Evolutionary conservation across 1,284 basidiomycete genomes (phyloP), one percentile per base, ranked within the genome.

Genomic region (Rhodotorula sp.): DNA sequence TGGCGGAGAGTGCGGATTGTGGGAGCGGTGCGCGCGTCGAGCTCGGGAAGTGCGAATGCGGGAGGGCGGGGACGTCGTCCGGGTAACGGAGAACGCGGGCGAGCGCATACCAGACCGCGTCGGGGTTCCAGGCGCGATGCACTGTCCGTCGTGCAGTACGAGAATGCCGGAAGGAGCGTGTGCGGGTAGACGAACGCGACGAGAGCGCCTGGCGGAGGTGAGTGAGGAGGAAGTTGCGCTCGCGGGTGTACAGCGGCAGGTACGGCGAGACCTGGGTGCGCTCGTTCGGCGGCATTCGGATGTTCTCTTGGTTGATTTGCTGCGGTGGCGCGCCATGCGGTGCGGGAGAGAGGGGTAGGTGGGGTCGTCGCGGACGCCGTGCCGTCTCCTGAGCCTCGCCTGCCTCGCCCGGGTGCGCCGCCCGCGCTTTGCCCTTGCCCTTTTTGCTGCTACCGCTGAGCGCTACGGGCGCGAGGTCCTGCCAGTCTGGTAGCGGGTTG

Each of bases 171-270:
- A n/a, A 51, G 12, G 50, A 17, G n/a, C 50, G 50, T 13, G n/a
- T 21, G 56, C 56, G 37, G 2, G 37, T 12, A 19, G 34, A 10
- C 17, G 15, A 27, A 12, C 25, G 44, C 9, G 41, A 55, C 29
- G 56, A 36, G 37, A 68, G 61, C 0, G 67, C 60, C 5, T 53
- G 27, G 2, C 66, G 67, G 21, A 76, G 54, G 21, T 55, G 22
- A 15, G 68, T 32, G 29, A 76, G 63, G 58, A 76, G 66, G 46
- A 36, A 58, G 39, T 66, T 67, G 25, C 68, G 67, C 51, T 76
- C 75, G n/a, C 73, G 59, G 2, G 75, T 74, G 54, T 67, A 25
- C 34, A 69, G 68, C 5, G 75, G 75, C 25, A 76, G 73, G 67
- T 56, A 69, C 19, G 74, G 74, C 27, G 74, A 76, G 41, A 75